phyloP scores from a whole-genome alignment of 352 stramenopile genomes.

The Pythium scleroteichum region DNA sequence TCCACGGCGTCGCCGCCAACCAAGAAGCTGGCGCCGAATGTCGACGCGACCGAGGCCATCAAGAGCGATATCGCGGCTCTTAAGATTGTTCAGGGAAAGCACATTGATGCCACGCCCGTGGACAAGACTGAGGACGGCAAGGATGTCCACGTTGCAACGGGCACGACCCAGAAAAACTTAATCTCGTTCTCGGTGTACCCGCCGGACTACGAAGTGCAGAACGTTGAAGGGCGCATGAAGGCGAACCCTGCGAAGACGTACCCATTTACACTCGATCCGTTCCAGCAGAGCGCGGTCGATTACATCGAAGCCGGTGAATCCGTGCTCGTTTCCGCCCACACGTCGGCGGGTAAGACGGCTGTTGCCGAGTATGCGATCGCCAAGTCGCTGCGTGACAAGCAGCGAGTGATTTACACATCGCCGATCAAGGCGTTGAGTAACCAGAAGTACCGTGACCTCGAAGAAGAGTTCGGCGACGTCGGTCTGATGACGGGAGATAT shows the following conservation, averaged over 20 bases:
- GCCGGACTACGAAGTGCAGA: conserved; percentile 54
- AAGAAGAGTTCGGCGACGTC: conserved; percentile 94
- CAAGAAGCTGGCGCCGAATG: conserved; percentile 51
- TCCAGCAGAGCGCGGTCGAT: conserved; percentile 95
- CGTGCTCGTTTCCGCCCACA: conserved; percentile 99
- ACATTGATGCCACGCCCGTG: conserved; percentile 66
- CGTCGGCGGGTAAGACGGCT: conserved; percentile 96
- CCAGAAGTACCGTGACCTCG: conserved; percentile 99
- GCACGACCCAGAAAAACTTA: conserved; percentile 95
- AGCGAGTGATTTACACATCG: conserved; percentile 98
- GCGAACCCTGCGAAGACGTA: conserved; percentile 96
- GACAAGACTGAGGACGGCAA: conserved; percentile 37
- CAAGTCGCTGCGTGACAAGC: conserved; percentile 92
- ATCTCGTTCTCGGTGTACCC: conserved; percentile 94
- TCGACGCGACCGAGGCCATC: conserved; percentile 2
- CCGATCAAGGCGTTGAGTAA: conserved; percentile 99
- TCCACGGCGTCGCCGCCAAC: conserved; percentile 35
- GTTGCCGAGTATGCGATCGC: conserved; percentile 99
- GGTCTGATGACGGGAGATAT: conserved; percentile 99
- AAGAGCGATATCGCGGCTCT: conserved; percentile 32
- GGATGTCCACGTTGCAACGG: conserved; percentile 86
- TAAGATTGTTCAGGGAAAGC: conserved; percentile 71
- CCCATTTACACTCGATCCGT: conserved; percentile 98
- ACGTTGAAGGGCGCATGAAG: conserved; percentile 45
- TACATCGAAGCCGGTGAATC: conserved; percentile 97